Base-by-base conservation (phyloP, 352 stramenopile genomes). In the Globisporangium cylindrosporum region DNA sequence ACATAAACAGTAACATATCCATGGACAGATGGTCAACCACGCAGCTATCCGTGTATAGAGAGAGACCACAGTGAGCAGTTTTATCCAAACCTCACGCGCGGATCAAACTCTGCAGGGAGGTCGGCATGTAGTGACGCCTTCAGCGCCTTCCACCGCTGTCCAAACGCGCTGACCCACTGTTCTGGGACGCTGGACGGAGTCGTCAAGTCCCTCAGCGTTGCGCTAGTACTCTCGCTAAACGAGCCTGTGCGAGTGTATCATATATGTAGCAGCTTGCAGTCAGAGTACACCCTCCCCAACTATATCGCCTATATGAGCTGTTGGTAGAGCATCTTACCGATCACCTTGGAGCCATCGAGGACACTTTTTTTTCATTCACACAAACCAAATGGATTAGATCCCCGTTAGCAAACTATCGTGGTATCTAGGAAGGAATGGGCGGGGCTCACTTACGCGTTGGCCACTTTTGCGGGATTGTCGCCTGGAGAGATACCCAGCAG, bases 401-500 rank as follows among this genome's bases (percentile, higher is more conserved):
- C 32, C 54, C 1, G 62, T 12, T 59, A 20, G 20, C 8, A 32
- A 32, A n/a, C 1, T 43, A 20, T 12, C 0, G 10, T 1, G 65
- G 18, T 8, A 12, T 25, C 27, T 36, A 20, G 14, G 5, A 15
- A 27, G 22, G 15, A 49, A 8, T 36, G n/a, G 24, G 9, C 14
- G 3, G 56, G 1, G 29, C 7, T 7, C n/a, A 62, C 71, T 48
- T 75, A 88, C 80, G 51, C 60, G 32, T 70, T 70, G 1, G 48
- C 54, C 6, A 86, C 79, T 18, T 72, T 62, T 0, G 34, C 62
- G 1, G 74, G 80, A 27, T 88, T 78, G 63, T 94, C 86, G 9
- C 80, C 86, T 7, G 77, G 46, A 0, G 86, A 89, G 12, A 86
- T 71, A 10, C 78, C 80, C 36, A 94, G 43, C 49, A 92, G 58